These are phyloP conservation scores for Candida silvicultrix DNA, from an alignment of 805 yeast genomes.

Conservation along the genomic window DNA sequence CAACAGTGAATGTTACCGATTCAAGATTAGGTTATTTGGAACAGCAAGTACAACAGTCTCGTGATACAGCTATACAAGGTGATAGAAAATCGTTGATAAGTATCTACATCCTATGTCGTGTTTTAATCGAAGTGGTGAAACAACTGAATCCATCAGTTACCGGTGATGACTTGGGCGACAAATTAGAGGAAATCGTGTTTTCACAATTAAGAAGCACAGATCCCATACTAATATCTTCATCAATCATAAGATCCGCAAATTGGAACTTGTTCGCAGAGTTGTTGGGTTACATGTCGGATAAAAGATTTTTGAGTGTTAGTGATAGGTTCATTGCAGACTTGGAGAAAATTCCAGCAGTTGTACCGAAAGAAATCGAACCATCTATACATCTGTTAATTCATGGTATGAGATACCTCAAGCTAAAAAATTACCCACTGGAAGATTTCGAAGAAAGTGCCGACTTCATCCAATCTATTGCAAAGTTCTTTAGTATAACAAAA, in stretches of 20 bases:
- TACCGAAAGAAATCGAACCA: slow-evolving; percentile 47
- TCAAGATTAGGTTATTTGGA: slow-evolving; percentile 46
- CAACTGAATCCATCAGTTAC: slow-evolving; percentile 72
- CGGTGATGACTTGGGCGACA: slow-evolving; percentile 75
- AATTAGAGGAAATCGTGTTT: slow-evolving; percentile 89
- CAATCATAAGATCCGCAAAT: slow-evolving; percentile 79
- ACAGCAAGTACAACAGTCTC: slow-evolving; percentile 34
- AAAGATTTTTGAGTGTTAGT: slow-evolving; percentile 79
- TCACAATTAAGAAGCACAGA: slow-evolving; percentile 85
- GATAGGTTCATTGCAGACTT: slow-evolving; percentile 91
- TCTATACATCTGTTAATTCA: slow-evolving; percentile 69
- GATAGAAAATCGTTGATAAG: slow-evolving; percentile 83
- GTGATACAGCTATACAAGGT: slow-evolving; percentile 71
- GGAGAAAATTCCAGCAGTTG: slow-evolving; percentile 65
- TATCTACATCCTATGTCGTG: slow-evolving; percentile 85
- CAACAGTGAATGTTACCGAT: slow-evolving; percentile 39
- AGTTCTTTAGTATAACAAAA: slow-evolving; percentile 65
- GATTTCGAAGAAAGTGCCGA: slow-evolving; percentile 91
- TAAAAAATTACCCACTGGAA: slow-evolving; percentile 83
- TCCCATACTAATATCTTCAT: slow-evolving; percentile 58
- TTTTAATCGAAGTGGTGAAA: slow-evolving; percentile 83
- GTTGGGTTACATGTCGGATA: slow-evolving; percentile 85
- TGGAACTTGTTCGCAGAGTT: slow-evolving; percentile 90
- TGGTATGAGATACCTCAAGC: slow-evolving; percentile 83
- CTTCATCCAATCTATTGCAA: slow-evolving; percentile 77